Evolutionary conservation across 2,329 filamentous ascomycete genomes (phyloP).

Genomic region (Colletotrichum aenigma): DNA sequence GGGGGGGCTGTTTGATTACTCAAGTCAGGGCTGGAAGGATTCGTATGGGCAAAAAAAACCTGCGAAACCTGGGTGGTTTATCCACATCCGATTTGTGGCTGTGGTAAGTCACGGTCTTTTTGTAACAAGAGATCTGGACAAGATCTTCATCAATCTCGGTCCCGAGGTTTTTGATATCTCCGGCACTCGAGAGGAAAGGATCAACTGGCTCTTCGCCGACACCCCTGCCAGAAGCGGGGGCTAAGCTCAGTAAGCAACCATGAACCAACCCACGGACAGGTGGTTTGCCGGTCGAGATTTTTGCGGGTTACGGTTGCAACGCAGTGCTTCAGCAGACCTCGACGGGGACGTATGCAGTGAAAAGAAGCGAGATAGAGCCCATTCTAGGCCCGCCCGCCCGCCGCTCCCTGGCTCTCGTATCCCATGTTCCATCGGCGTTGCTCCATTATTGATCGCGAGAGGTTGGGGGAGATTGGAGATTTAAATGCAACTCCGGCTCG

Average conservation of each 20-base stretch:
- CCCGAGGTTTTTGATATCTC: background rate
- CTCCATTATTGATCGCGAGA: background rate
- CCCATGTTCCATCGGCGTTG: background rate
- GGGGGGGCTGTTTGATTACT: background rate
- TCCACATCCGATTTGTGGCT: background rate
- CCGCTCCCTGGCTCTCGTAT: background rate
- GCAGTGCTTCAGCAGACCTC: background rate
- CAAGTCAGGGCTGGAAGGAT: background rate
- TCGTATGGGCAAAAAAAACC: background rate
- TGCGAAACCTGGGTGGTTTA: background rate
- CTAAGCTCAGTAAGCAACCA: background rate
- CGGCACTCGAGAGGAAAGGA: background rate
- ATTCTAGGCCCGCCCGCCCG: background rate
- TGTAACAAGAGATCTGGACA: background rate
- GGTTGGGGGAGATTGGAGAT: background rate
- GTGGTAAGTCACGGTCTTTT: background rate
- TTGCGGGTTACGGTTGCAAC: background rate
- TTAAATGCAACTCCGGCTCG: background rate
- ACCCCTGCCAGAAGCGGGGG: background rate
- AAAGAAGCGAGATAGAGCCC: background rate
- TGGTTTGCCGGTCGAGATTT: background rate
- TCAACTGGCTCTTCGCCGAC: background rate
- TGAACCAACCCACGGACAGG: background rate
- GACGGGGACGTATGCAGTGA: background rate
- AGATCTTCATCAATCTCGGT: background rate